Conservation (phyloP, 176 grass and related monocot genomes). For the Rhynchospora pubera region DNA sequence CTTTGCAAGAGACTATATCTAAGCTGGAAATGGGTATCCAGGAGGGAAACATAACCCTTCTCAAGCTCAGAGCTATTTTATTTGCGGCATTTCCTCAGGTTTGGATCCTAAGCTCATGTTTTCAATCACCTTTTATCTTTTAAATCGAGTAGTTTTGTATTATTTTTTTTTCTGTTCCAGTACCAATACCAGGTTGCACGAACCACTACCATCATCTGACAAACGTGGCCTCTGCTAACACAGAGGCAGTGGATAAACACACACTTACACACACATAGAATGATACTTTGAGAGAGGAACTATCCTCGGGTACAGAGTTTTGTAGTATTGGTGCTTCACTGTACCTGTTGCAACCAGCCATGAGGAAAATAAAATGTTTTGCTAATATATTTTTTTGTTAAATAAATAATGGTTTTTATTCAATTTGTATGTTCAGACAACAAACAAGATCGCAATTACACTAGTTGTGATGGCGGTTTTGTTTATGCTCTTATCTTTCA, state of each 20-base stretch:
- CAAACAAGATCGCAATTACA: constrained; percentile 43
- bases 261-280: neutral
- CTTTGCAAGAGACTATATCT: constrained; percentile 72
- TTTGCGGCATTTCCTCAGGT: constrained; percentile 84
- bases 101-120: neutral
- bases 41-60: constrained; percentile 71
- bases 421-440: constrained; percentile 43
- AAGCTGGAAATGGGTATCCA: constrained; percentile 64
- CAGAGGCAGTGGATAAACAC: neutral
- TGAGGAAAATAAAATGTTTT: neutral
- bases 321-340: neutral
- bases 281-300: neutral
- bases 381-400: neutral
- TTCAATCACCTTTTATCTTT: neutral
- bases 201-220: neutral
- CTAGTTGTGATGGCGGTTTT: constrained; percentile 28
- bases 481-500: constrained; percentile 43
- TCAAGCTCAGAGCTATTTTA: constrained; percentile 82
- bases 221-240: neutral
- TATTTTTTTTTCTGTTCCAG: neutral
- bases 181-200: neutral
- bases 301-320: neutral
- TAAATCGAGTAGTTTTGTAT: neutral
- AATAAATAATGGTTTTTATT: neutral
- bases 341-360: neutral